A percentile compares a stretch with the other conserved stretches of the same genome.
Evolutionary conservation across 129 eudicot genomes (phyloP).

Genomic region (Scalesia atractyloides): DNA sequence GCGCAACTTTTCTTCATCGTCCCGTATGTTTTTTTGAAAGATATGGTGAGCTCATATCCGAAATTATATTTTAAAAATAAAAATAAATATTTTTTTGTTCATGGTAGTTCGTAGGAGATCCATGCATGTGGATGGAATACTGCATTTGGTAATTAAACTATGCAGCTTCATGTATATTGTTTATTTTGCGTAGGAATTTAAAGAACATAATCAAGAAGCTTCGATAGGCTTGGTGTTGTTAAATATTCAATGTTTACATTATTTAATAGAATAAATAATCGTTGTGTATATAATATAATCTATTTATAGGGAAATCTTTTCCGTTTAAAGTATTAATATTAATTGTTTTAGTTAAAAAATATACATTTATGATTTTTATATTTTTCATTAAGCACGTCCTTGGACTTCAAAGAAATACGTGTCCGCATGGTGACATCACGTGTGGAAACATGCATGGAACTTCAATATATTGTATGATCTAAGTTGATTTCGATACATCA

Average conservation of each 20-base stretch:
- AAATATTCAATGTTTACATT: background rate
- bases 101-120: conserved; percentile 32
- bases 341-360: background rate
- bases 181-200: conserved; percentile 31
- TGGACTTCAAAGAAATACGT: conserved; percentile 18
- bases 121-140: conserved; percentile 35
- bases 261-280: background rate
- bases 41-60: conserved; percentile 26
- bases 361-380: background rate
- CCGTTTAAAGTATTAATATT: background rate
- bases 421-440: conserved; percentile 30
- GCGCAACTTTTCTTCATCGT: conserved; percentile 23
- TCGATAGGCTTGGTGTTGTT: conserved; percentile 18
- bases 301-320: no score
- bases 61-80: background rate
- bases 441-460: conserved; percentile 27
- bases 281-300: background rate
- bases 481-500: background rate
- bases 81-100: background rate
- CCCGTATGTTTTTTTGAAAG: conserved; percentile 13
- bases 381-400: background rate
- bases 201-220: conserved; percentile 26
- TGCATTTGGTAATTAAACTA: conserved; percentile 25
- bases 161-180: conserved; percentile 18
- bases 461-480: conserved; percentile 3